These are phyloP conservation scores for Carex myosuroides DNA, from an alignment of 176 grass and related monocot species.

Conservation along the genomic window DNA sequence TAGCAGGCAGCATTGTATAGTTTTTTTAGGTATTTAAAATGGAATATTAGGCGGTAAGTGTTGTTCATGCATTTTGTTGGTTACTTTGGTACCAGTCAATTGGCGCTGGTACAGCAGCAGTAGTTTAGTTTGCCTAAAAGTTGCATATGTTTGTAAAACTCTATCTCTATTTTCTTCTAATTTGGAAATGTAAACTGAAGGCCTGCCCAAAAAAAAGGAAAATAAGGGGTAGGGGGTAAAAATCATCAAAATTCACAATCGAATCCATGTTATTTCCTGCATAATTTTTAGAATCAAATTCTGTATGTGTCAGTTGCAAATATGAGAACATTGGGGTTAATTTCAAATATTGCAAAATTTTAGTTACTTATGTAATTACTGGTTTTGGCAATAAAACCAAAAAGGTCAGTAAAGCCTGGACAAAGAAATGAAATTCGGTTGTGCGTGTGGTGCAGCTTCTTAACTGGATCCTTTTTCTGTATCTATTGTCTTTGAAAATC, in stretches of 20 bases:
- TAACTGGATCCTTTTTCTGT: constrained; percentile 2
- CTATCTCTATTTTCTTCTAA: neutral
- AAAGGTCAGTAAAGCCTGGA: neutral
- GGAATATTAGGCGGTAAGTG: neutral
- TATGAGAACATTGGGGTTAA: neutral
- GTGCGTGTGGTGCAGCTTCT: neutral
- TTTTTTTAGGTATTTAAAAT: neutral
- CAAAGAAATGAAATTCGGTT: neutral
- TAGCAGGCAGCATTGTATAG: neutral
- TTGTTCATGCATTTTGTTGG: neutral
- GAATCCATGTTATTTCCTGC: neutral
- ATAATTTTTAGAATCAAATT: neutral
- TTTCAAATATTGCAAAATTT: neutral
- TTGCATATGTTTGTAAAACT: neutral
- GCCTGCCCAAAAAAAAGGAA: neutral
- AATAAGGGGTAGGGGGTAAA: neutral
- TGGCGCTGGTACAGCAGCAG: neutral
- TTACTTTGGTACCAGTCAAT: neutral
- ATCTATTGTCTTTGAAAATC: neutral
- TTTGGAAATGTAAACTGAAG: neutral
- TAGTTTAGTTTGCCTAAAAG: neutral
- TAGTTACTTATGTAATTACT: neutral
- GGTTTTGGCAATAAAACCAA: neutral
- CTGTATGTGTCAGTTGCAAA: neutral
- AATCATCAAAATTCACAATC: neutral